Evolutionary conservation across 495 filamentous ascomycete genomes (phyloP).

Genomic region (Penicillium steckii): DNA sequence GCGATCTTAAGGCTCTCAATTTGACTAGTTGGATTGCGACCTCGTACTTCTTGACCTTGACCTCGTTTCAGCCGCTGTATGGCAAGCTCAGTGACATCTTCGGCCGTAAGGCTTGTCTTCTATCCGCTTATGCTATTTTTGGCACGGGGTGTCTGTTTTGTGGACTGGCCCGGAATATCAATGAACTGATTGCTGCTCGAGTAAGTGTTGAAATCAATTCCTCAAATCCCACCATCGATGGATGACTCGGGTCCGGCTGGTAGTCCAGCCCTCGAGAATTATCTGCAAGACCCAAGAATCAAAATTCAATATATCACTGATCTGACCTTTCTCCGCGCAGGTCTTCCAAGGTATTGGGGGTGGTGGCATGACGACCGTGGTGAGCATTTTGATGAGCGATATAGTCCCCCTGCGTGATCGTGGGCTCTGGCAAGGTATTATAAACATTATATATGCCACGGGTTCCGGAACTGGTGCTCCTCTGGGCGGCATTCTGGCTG

Average conservation of each 20-base stretch:
- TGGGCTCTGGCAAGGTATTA: conserved; percentile 78
- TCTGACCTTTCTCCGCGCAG: conserved; percentile 5
- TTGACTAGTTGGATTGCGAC: conserved; percentile 85
- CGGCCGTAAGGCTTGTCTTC: conserved; percentile 71
- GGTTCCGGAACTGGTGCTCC: conserved; percentile 73
- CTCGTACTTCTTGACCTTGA: conserved; percentile 71
- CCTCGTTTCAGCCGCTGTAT: conserved; percentile 77
- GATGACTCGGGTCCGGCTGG: too few relatives aligned
- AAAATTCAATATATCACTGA: not conserved
- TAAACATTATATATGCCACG: conserved; percentile 75
- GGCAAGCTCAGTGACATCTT: conserved; percentile 81
- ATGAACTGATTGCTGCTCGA: conserved; percentile 65
- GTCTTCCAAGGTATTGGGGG: conserved; percentile 74
- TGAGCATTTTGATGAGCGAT: conserved; percentile 75
- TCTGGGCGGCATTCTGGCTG: conserved; percentile 68
- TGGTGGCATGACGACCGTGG: conserved; percentile 82
- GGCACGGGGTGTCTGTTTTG: conserved; percentile 71
- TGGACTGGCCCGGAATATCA: conserved; percentile 68
- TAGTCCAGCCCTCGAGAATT: too few relatives aligned
- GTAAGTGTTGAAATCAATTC: too few relatives aligned
- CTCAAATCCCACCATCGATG: too few relatives aligned
- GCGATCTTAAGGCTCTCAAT: conserved; percentile 73
- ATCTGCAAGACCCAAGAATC: too few relatives aligned
- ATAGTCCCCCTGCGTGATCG: conserved; percentile 73
- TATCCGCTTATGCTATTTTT: conserved; percentile 74